Percentiles rank a stretch among this genome's conserved stretches.
These are phyloP conservation scores for Ceratocystis albifundus DNA, from an alignment of 2,329 filamentous ascomycete species.

Conservation along the genomic window DNA sequence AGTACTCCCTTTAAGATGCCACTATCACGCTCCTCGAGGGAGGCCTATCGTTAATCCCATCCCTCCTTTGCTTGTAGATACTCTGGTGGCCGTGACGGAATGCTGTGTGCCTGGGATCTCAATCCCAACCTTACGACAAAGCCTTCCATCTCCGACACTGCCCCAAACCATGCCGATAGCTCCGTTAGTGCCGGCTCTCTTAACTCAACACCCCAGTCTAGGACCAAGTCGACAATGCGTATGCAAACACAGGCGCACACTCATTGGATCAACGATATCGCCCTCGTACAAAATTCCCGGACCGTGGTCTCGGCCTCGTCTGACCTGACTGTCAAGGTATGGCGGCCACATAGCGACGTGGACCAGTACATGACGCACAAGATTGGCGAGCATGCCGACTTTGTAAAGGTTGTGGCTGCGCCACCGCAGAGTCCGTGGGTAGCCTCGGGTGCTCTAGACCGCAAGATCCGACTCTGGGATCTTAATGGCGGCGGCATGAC, in stretches of 20 bases:
- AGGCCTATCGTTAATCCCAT: conserved; percentile 22
- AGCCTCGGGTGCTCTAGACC: conserved; percentile 83
- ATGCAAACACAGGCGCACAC: conserved; percentile 65
- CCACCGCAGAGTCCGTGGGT: conserved; percentile 63
- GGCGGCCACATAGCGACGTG: conserved; percentile 60
- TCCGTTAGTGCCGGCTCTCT: conserved; percentile 24
- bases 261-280: conserved; percentile 92
- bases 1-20: conserved; percentile 29
- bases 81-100: conserved; percentile 87
- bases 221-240: conserved; percentile 46
- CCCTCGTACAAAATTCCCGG: conserved; percentile 63
- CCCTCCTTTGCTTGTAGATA: conserved; percentile 49
- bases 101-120: conserved; percentile 91
- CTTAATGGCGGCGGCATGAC: conserved; percentile 75
- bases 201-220: conserved; percentile 31
- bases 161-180: conserved; percentile 27
- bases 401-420: conserved; percentile 85
- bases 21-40: background rate
- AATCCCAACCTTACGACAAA: conserved; percentile 45
- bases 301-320: conserved; percentile 82
- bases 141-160: conserved; percentile 24
- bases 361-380: conserved; percentile 46
- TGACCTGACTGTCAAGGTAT: conserved; percentile 86
- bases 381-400: conserved; percentile 89
- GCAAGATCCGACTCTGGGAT: conserved; percentile 90